These are phyloP conservation scores for Coemansia sp. DNA, from an alignment of 192 early-diverging fungal species.

Conservation along the genomic window DNA sequence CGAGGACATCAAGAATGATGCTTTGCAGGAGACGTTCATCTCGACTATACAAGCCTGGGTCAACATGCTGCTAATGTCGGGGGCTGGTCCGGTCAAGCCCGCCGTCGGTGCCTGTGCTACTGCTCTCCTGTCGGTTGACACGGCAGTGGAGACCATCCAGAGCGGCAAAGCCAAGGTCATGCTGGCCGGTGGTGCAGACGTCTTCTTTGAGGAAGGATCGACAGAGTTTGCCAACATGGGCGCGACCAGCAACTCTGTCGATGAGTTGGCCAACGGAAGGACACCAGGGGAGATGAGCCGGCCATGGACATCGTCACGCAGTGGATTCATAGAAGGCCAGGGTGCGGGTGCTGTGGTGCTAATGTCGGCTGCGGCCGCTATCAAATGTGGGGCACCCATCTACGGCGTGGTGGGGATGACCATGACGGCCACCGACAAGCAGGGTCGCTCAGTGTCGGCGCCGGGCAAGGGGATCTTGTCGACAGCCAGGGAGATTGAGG, in stretches of 20 bases:
- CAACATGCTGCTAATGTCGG: conserved; percentile 88
- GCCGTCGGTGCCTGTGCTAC: conserved; percentile 88
- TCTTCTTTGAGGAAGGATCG: conserved; percentile 78
- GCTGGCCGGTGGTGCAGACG: conserved; percentile 87
- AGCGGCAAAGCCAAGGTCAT: conserved; percentile 87
- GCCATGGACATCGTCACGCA: conserved; percentile 79
- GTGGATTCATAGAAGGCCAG: conserved; percentile 90
- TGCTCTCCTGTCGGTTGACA: conserved; percentile 83
- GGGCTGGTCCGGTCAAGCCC: conserved; percentile 81
- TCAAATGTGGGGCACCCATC: conserved; percentile 90
- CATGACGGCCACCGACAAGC: conserved; percentile 91
- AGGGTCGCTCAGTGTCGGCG: conserved; percentile 88
- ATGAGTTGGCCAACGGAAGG: conserved; percentile 82
- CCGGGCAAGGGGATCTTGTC: conserved; percentile 92
- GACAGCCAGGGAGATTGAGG: conserved; percentile 68
- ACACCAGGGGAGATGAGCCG: conserved; percentile 86
- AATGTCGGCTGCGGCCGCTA: conserved; percentile 80
- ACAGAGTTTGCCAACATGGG: conserved; percentile 97
- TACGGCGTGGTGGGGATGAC: conserved; percentile 85
- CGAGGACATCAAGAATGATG: conserved; percentile 73
- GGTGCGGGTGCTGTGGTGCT: conserved; percentile 86
- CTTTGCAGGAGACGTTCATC: conserved; percentile 89
- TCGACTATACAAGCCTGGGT: conserved; percentile 96
- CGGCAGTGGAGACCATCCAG: conserved; percentile 82
- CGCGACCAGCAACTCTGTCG: conserved; percentile 77